Evolutionary conservation across 805 yeast genomes (phyloP).

Genomic region (Suhomyces tanzawaensis): DNA sequence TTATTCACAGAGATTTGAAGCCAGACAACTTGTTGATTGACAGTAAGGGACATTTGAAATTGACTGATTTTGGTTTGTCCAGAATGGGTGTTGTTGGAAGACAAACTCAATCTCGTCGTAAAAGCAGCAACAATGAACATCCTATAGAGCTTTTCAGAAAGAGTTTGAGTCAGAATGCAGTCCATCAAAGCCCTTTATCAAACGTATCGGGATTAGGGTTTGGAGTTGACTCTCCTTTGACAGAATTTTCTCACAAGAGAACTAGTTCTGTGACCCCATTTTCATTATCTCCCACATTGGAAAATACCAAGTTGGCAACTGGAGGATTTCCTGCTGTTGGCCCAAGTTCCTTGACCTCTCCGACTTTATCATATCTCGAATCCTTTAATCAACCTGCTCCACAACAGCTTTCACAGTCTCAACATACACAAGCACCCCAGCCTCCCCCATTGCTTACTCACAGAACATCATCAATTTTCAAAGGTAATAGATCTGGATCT

Average conservation of each 20-base stretch:
- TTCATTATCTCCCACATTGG: slow-evolving; percentile 41
- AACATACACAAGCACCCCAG: slow-evolving; percentile 3
- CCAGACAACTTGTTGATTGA: slow-evolving; percentile 93
- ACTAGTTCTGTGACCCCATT: slow-evolving; percentile 45
- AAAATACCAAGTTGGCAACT: slow-evolving; percentile 17
- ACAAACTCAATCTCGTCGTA: slow-evolving; percentile 50
- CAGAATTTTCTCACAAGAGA: slow-evolving; percentile 29
- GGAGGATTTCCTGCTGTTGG: slow-evolving; percentile 7
- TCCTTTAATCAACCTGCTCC: slow-evolving; percentile 9
- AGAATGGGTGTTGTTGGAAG: slow-evolving; percentile 85
- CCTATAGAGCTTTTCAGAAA: slow-evolving; percentile 40
- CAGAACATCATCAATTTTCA: slow-evolving; percentile 10
- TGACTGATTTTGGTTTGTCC: slow-evolving; percentile 94
- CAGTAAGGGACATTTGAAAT: slow-evolving; percentile 79
- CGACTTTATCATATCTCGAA: slow-evolving; percentile 14
- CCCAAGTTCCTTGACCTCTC: slow-evolving; percentile 11
- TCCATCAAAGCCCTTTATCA: slow-evolving; percentile 25
- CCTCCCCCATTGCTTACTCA: slow-evolving; percentile 8
- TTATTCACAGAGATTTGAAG: slow-evolving; percentile 91
- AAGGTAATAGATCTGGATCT: slow-evolving; percentile 24
- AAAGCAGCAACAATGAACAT: slow-evolving; percentile 42
- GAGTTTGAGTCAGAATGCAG: slow-evolving; percentile 15
- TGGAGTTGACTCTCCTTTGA: slow-evolving; percentile 23
- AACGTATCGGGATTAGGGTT: slow-evolving; percentile 13
- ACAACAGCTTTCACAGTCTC: too few species aligned